Conservation (phyloP, 345 rosid species). For the Turnera subulata region DNA sequence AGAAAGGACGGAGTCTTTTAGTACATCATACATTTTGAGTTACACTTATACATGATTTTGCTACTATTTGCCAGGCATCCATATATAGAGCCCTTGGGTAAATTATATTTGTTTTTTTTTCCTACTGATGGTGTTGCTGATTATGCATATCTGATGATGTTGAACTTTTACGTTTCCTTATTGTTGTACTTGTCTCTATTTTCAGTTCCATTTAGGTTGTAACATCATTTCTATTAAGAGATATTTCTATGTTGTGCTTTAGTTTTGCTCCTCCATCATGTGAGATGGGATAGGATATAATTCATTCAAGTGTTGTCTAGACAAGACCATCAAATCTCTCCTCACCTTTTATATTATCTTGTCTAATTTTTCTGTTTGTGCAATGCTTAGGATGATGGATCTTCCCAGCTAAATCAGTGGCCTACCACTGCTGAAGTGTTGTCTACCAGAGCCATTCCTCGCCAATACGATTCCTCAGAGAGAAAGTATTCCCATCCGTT, state of each 20-base stretch:
- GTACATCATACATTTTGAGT: no score
- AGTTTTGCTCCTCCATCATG: no score
- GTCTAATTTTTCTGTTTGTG: neutral
- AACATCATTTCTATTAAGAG: no score
- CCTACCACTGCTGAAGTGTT: conserved; percentile 34
- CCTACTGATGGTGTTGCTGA: neutral
- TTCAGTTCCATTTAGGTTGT: no score
- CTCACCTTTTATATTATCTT: conserved; percentile 7
- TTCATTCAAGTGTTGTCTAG: neutral
- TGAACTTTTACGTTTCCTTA: neutral
- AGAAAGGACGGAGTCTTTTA: no score
- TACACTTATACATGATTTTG: no score
- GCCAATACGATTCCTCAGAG: conserved; percentile 24
- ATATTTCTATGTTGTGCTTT: no score
- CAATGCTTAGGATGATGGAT: conserved; percentile 28
- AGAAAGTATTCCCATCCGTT: conserved; percentile 41
- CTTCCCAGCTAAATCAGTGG: conserved; percentile 29
- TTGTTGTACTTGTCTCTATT: no score
- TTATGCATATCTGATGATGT: neutral
- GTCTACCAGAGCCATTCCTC: conserved; percentile 28
- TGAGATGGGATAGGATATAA: neutral
- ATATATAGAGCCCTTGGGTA: neutral
- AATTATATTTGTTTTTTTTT: neutral
- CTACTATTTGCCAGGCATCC: neutral
- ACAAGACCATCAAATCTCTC: neutral